Conservation (phyloP, 192 early-diverging fungal genomes). For the Paraglomus occultum region DNA sequence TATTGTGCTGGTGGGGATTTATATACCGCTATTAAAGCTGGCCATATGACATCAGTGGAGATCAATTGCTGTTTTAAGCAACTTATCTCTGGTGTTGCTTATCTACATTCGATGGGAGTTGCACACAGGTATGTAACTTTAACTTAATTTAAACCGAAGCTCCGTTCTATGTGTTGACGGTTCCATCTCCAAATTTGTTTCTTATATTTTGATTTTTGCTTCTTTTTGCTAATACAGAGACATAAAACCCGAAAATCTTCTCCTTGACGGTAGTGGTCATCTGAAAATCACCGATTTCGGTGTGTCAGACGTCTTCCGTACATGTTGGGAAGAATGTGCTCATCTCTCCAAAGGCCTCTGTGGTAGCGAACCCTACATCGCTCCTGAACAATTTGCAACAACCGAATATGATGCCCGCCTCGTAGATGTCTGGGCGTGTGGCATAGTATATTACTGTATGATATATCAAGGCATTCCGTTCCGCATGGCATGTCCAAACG, state of each 20-base stretch:
- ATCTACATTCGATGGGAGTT: constrained; percentile 78
- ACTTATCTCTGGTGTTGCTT: constrained; percentile 70
- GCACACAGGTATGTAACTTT: constrained; percentile 50
- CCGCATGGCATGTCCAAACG: constrained; percentile 55
- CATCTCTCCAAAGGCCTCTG: constrained; percentile 63
- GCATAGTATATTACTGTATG: constrained; percentile 47
- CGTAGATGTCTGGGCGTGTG: constrained; percentile 47
- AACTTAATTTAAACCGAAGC: constrained; percentile 27
- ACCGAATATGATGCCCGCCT: constrained; percentile 70
- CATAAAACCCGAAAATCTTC: constrained; percentile 86
- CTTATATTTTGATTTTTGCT: not conserved
- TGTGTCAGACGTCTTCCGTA: constrained; percentile 73
- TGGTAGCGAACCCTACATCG: constrained; percentile 86
- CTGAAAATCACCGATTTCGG: constrained; percentile 91
- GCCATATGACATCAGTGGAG: constrained; percentile 50
- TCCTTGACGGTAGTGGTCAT: constrained; percentile 60
- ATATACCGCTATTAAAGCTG: constrained; percentile 58
- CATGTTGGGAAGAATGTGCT: constrained; percentile 62
- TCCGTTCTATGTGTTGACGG: not conserved
- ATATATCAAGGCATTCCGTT: constrained; percentile 64
- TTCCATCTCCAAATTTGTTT: not conserved
- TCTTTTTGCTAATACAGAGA: constrained; percentile 50
- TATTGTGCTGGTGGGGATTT: constrained; percentile 82
- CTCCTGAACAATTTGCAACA: constrained; percentile 69
- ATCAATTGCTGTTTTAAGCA: constrained; percentile 73